Evolutionary conservation across 768 basidiomycete species (phyloP), one percentile per base, ranked within the genome.

Genomic region (Lactarius hatsudake): DNA sequence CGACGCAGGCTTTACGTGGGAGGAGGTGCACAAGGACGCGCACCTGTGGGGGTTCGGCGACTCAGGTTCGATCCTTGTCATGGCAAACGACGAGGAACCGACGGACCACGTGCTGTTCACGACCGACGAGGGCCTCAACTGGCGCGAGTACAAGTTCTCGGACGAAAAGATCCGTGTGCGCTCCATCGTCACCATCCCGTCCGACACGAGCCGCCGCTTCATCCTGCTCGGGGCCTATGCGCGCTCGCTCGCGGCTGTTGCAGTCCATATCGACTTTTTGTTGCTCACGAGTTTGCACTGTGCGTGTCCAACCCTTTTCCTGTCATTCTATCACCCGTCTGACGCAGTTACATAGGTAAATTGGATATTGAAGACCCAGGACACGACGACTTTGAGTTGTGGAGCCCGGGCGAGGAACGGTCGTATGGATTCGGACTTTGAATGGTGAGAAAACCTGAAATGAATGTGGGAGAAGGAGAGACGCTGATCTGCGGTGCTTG

Each of bases 1-100:
- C 5, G 94, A 99, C 72, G 97, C 87, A 2, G 97, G 97, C 10
- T 97, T 97, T 78, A 94, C 93, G 0, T 99, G 97, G 97, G 87
- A 97, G 75, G 97, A 99, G 78, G 90, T 99, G 0, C 94, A 95
- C 81, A 99, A 99, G 75, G 96, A 96, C 71, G 96, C 97, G 0
- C 91, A 98, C 74, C 82, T 98, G 43, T 99, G 94, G 94, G 95
- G 96, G 75, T 98, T 96, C 72, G 96, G 96, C 34, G 97, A 98
- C 78, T 96, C 93, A 0, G 97, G 97, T 5, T 95, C 96, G 1
- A 82, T 99, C 65, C 82, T 98, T 42, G 81, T 99, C 71, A 89
- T 99, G 79, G 94, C 87, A 54, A 98, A 98, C 76, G 97, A 99
- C 76, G 96, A 98, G 75, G 90, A 90, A 66, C 86, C 95, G 0